Evolutionary conservation across 2,329 filamentous ascomycete species (phyloP).

Genomic region (Teratosphaeria nubilosa): DNA sequence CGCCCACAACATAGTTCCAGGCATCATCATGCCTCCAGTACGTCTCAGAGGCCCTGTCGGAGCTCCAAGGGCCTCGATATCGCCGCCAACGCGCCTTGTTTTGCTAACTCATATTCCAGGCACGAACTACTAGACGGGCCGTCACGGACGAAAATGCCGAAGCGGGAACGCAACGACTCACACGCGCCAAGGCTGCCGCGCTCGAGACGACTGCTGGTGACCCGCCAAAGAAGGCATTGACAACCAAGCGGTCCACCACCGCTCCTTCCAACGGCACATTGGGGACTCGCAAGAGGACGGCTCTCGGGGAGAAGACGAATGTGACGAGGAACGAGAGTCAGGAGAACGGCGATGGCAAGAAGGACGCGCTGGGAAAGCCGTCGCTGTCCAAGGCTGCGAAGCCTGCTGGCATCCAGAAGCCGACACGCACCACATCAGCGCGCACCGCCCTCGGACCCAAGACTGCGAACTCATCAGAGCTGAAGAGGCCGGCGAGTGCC

Average conservation of each 20-base stretch:
- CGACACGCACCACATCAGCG: constrained; percentile 42
- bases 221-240: constrained; percentile 39
- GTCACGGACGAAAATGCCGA: constrained; percentile 92
- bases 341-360: constrained; percentile 51
- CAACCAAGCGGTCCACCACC: constrained; percentile 35
- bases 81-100: constrained; percentile 9
- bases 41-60: constrained; percentile 8
- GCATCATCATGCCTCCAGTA: constrained; percentile 28
- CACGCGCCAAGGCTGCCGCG: constrained; percentile 81
- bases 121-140: constrained; percentile 63
- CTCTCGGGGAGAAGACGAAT: constrained; percentile 91
- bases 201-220: constrained; percentile 49
- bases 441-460: constrained; percentile 57
- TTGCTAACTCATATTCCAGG: constrained; percentile 42
- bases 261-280: constrained; percentile 37
- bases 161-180: constrained; percentile 66
- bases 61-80: background rate
- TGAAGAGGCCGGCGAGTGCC: constrained; percentile 64
- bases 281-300: constrained; percentile 56
- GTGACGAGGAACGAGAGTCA: constrained; percentile 64
- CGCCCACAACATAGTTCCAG: constrained; percentile 1
- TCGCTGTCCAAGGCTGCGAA: constrained; percentile 69
- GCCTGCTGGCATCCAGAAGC: constrained; percentile 72
- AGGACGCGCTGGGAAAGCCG: constrained; percentile 41
- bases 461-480: constrained; percentile 57